Conservation (phyloP, 2,329 filamentous ascomycete species). For the Diplodia sapinea region DNA sequence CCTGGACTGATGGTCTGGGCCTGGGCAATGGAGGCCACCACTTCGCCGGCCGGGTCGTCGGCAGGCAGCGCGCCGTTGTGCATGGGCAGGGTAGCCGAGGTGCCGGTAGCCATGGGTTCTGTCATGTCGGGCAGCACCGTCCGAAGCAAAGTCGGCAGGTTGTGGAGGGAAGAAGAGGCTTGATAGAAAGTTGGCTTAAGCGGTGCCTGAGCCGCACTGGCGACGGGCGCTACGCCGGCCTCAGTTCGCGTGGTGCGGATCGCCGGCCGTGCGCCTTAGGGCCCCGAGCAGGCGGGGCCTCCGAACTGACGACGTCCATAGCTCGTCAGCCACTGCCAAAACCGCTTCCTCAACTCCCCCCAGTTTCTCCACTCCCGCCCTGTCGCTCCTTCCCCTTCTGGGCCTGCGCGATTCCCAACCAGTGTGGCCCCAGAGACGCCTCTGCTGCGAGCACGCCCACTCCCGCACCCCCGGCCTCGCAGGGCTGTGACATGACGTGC, state of each 20-base stretch:
- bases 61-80: slow-evolving; percentile 34
- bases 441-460: background rate
- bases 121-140: background rate
- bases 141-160: background rate
- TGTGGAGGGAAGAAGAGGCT: background rate
- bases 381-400: slow-evolving; percentile 2
- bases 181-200: background rate
- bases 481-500: slow-evolving; percentile 22
- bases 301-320: slow-evolving; percentile 14
- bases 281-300: background rate
- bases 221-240: slow-evolving; percentile 14
- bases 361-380: slow-evolving; percentile 8
- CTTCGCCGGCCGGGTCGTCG: slow-evolving; percentile 45
- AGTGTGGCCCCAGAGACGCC: background rate
- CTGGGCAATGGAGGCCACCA: slow-evolving; percentile 47
- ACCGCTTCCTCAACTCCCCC: background rate
- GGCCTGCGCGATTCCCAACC: background rate
- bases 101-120: background rate
- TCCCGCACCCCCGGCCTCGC: slow-evolving; percentile 8
- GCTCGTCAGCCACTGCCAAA: background rate
- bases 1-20: slow-evolving; percentile 51
- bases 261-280: background rate
- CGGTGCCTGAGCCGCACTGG: slow-evolving; percentile 11
- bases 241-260: slow-evolving; percentile 5
- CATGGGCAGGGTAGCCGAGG: background rate